Evolutionary conservation across 208 protist genomes (phyloP).

Genomic region (Trypanosoma mega): DNA sequence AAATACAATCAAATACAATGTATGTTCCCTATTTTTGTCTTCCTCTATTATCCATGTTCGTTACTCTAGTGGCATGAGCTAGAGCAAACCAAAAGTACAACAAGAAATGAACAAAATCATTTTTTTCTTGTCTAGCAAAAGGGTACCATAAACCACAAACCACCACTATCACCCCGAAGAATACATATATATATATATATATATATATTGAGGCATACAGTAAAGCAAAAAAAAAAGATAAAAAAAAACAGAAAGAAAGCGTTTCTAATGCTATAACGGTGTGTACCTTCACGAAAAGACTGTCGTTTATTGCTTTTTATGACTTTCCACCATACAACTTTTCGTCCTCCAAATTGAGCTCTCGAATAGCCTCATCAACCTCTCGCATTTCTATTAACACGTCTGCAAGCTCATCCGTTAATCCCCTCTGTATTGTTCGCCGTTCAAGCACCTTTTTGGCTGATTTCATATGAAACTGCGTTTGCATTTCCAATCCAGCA

Average conservation of each 20-base stretch:
- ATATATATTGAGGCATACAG: too few relatives aligned
- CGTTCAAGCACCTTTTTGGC: conserved; percentile 39
- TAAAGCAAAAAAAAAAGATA: conserved; percentile 8
- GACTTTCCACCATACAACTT: not conserved
- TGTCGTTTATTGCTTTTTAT: too few relatives aligned
- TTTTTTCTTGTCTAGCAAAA: not conserved
- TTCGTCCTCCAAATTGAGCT: conserved; percentile 15
- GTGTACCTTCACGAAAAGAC: too few relatives aligned
- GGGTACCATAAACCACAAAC: not conserved
- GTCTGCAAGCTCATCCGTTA: conserved; percentile 43
- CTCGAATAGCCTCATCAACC: conserved; percentile 51
- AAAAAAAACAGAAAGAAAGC: conserved; percentile 11
- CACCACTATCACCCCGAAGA: not conserved
- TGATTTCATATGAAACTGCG: not conserved
- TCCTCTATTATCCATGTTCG: too few relatives aligned
- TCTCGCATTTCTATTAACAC: conserved; percentile 68
- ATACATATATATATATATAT: not conserved
- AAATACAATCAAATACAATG: too few relatives aligned
- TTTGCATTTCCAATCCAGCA: conserved; percentile 6
- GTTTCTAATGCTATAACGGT: too few relatives aligned
- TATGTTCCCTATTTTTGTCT: too few relatives aligned
- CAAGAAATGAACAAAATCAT: not conserved
- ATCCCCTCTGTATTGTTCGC: conserved; percentile 42
- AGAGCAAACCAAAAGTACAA: not conserved
- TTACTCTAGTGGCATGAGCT: too few relatives aligned